Evolutionary conservation across 257 asterid genomes (phyloP).

Genomic region (Scutellaria minor): DNA sequence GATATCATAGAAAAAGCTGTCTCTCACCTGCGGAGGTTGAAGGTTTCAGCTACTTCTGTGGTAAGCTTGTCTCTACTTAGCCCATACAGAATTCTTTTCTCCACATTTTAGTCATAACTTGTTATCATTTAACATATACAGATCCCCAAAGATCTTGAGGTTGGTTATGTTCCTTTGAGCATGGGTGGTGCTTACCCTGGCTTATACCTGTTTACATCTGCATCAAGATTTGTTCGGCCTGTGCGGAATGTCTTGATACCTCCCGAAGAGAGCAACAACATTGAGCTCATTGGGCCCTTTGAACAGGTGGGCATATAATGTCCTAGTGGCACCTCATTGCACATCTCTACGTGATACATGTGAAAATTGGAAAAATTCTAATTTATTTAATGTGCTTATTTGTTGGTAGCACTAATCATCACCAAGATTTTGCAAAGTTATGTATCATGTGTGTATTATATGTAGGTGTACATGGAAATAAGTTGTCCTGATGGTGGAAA

Average conservation of each 20-base stretch:
- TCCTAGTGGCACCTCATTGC: conserved; percentile 20
- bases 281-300: conserved; percentile 93
- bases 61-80: conserved; percentile 48
- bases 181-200: conserved; percentile 96
- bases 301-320: conserved; percentile 63
- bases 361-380: conserved; percentile 4
- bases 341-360: conserved; percentile 28
- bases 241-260: conserved; percentile 68
- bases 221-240: conserved; percentile 95
- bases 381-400: conserved; percentile 16
- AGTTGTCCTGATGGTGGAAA: conserved; percentile 95
- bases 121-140: conserved; percentile 38
- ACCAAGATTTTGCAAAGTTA: conserved; percentile 29
- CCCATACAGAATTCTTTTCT: background rate
- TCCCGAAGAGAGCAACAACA: conserved; percentile 63
- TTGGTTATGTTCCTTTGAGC: conserved; percentile 93
- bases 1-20: conserved; percentile 71
- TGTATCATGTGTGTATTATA: conserved; percentile 18
- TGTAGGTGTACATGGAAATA: conserved; percentile 95
- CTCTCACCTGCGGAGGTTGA: conserved; percentile 68
- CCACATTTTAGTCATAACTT: conserved; percentile 21
- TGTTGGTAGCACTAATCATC: conserved; percentile 17
- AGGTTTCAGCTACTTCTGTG: conserved; percentile 67
- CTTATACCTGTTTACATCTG: conserved; percentile 74
- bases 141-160: conserved; percentile 97